phyloP scores from a whole-genome alignment of 306 rosid genomes.

The Castanea crenata region DNA sequence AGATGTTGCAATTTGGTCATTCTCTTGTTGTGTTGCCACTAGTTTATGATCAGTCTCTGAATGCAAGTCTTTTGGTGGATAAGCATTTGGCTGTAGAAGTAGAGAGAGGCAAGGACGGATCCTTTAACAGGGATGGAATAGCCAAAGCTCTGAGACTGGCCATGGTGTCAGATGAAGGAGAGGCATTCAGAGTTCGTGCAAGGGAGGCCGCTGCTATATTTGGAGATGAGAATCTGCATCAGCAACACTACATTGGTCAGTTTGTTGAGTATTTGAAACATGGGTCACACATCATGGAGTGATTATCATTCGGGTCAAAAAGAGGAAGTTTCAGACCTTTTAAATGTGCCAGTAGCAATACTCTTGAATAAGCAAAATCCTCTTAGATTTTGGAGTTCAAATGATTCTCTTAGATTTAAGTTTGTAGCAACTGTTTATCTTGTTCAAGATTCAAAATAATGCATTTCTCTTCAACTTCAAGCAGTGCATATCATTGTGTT shows the following conservation, averaged over 20 bases:
- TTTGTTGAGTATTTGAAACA: conserved; percentile 13
- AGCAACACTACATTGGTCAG: not conserved
- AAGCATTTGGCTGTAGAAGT: conserved; percentile 39
- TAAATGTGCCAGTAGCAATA: too few relatives aligned
- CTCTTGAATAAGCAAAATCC: too few relatives aligned
- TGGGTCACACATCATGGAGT: not conserved
- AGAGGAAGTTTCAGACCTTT: too few relatives aligned
- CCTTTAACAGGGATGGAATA: conserved; percentile 29
- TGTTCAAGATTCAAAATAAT: too few relatives aligned
- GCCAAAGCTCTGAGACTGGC: conserved; percentile 30
- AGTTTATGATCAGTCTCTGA: conserved; percentile 36
- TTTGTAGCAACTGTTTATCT: too few relatives aligned
- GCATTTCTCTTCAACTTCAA: too few relatives aligned
- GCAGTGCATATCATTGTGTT: too few relatives aligned
- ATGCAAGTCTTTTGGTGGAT: conserved; percentile 39
- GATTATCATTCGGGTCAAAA: too few relatives aligned
- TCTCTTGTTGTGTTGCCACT: conserved; percentile 39
- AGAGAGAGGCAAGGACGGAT: conserved; percentile 36
- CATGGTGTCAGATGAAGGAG: conserved; percentile 39
- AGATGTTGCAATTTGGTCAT: conserved; percentile 39
- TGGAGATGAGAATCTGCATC: conserved; percentile 23
- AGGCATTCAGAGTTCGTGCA: conserved; percentile 25
- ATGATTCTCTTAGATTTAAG: too few relatives aligned
- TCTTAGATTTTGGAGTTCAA: too few relatives aligned
- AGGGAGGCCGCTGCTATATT: conserved; percentile 24